phyloP scores from a whole-genome alignment of 106 monocot genomes.

The Acorus calamus region DNA sequence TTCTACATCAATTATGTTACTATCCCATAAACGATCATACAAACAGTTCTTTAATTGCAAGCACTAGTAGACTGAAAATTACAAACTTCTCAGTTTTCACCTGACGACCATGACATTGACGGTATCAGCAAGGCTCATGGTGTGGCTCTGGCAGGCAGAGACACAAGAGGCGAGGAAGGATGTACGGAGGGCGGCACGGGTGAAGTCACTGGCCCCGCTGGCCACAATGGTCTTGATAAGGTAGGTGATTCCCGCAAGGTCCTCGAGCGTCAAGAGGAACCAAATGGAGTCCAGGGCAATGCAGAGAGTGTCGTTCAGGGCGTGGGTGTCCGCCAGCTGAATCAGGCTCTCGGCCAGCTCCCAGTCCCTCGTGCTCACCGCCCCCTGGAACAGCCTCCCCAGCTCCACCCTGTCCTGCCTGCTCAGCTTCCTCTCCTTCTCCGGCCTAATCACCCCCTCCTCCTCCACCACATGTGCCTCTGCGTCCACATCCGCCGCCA shows the following conservation, averaged over 20 bases:
- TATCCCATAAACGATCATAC: not conserved
- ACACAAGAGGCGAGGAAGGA: not conserved
- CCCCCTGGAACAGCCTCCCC: conserved; percentile 51
- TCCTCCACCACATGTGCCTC: not conserved
- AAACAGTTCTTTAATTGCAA: not conserved
- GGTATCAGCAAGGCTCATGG: not conserved
- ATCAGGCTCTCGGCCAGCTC: conserved; percentile 68
- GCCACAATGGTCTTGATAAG: conserved; percentile 44
- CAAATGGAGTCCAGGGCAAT: conserved; percentile 80
- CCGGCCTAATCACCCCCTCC: conserved; percentile 2
- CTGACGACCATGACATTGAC: not conserved
- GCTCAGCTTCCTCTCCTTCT: conserved; percentile 53
- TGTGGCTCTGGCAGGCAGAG: not conserved
- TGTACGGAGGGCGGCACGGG: not conserved
- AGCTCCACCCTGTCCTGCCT: conserved; percentile 72
- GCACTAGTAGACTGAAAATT: not conserved
- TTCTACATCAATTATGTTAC: too few species aligned
- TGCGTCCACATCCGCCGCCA: not conserved
- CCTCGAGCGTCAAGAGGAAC: conserved; percentile 34
- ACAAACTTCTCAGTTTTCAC: not conserved
- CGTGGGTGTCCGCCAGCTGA: conserved; percentile 38
- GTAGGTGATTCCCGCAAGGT: not conserved
- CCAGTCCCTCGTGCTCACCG: conserved; percentile 76
- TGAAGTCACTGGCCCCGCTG: not conserved
- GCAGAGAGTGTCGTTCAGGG: conserved; percentile 74